Percentiles rank a stretch among this genome's conserved stretches.
Conservation (phyloP, 768 basidiomycete genomes). For the Lactifluus subvellereus region DNA sequence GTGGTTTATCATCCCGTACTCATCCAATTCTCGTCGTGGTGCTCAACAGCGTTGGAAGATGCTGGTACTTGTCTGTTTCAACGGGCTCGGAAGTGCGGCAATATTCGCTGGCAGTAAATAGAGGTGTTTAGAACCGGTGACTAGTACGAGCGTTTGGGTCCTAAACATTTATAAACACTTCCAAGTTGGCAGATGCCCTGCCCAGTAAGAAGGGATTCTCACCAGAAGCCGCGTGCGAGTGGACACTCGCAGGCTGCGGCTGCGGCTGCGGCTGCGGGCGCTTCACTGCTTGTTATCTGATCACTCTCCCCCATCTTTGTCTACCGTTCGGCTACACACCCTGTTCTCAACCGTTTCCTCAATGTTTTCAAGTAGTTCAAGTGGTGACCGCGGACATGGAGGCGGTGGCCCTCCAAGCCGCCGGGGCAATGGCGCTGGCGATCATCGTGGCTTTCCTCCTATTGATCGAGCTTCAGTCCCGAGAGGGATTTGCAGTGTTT, state of each 20-base stretch:
- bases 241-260: background rate
- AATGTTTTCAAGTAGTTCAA: background rate
- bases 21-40: too few relatives aligned
- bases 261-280: background rate
- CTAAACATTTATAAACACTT: too few relatives aligned
- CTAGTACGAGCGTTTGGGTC: too few relatives aligned
- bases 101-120: background rate
- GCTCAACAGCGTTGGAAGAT: background rate
- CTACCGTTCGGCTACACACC: background rate
- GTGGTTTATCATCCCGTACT: too few relatives aligned
- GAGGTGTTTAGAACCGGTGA: too few relatives aligned
- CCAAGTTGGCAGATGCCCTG: too few relatives aligned
- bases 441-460: background rate
- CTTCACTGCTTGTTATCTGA: background rate
- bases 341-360: background rate
- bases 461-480: constrained; percentile 11
- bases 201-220: background rate
- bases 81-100: background rate
- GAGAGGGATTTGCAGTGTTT: constrained; percentile 26
- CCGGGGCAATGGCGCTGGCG: constrained; percentile 11
- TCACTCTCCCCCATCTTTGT: background rate
- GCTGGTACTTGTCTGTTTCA: background rate
- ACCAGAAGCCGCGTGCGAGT: background rate
- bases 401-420: background rate
- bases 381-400: background rate